phyloP scores from a whole-genome alignment of 2,329 filamentous ascomycete species.

The Exophiala spinifera region DNA sequence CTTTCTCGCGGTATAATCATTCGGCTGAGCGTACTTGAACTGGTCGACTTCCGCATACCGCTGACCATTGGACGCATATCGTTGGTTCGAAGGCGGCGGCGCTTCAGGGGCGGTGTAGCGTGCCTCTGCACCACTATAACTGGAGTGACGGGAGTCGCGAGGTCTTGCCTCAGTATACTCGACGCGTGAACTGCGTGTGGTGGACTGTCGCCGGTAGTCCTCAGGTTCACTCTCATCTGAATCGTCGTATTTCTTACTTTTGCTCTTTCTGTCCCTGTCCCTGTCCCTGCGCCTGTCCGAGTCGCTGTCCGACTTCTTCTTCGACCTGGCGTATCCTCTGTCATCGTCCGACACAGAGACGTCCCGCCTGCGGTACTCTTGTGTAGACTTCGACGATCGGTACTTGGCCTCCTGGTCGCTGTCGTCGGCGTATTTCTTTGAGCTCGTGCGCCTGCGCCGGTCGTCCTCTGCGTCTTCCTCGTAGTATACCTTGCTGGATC shows the following conservation, averaged over 20 bases:
- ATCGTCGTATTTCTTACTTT: slow-evolving; percentile 12
- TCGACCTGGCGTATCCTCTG: slow-evolving; percentile 11
- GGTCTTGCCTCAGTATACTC: slow-evolving; percentile 13
- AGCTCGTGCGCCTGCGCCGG: slow-evolving; percentile 25
- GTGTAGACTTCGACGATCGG: slow-evolving; percentile 15
- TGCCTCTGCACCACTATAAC: slow-evolving; percentile 38
- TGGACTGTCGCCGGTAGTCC: slow-evolving; percentile 9
- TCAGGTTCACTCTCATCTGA: slow-evolving; percentile 20
- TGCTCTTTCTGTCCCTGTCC: slow-evolving; percentile 7
- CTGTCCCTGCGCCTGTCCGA: slow-evolving; percentile 15
- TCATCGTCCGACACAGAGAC: slow-evolving; percentile 21
- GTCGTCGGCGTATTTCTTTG: slow-evolving; percentile 31
- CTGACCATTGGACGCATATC: slow-evolving; percentile 25
- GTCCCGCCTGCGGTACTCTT: slow-evolving; percentile 15
- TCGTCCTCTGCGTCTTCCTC: slow-evolving; percentile 34
- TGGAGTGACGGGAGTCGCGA: slow-evolving; percentile 18
- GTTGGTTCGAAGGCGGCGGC: slow-evolving; percentile 24
- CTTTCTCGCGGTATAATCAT: slow-evolving; percentile 13
- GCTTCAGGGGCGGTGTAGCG: slow-evolving; percentile 40
- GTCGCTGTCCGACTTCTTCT: slow-evolving; percentile 23
- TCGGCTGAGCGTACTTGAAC: slow-evolving; percentile 32
- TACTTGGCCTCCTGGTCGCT: slow-evolving; percentile 22
- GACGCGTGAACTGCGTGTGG: not conserved
- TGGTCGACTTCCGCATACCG: slow-evolving; percentile 34
- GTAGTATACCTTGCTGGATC: slow-evolving; percentile 31